Conservation (phyloP, 2,329 filamentous ascomycete species). For the Penicillium griseofulvum region DNA sequence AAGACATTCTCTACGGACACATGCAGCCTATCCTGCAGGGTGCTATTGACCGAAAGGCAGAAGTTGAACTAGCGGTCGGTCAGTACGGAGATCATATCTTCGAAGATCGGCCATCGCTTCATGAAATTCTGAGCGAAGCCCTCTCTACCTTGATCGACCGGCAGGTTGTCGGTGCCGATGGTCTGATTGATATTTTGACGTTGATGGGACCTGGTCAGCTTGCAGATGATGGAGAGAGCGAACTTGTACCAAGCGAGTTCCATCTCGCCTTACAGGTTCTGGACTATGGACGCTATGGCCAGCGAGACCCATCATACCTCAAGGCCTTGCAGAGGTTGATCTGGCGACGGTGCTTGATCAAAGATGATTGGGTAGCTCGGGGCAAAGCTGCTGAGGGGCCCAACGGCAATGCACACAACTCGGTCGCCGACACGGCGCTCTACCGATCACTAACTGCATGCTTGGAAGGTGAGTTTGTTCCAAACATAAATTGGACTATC, state of each 20-base stretch:
- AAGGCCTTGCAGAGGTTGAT: conserved; percentile 49
- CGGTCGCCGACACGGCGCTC: conserved; percentile 64
- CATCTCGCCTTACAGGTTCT: conserved; percentile 65
- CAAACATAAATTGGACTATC: neutral
- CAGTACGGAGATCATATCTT: conserved; percentile 56
- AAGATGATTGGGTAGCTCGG: conserved; percentile 78
- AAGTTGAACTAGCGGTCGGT: conserved; percentile 71
- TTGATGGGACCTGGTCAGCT: conserved; percentile 61
- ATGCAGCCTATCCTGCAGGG: conserved; percentile 65
- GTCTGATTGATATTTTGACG: conserved; percentile 66
- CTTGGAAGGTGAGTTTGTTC: conserved; percentile 48
- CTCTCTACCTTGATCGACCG: conserved; percentile 70
- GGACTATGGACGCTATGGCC: conserved; percentile 55
- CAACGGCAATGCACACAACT: conserved; percentile 64
- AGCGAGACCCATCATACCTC: conserved; percentile 44
- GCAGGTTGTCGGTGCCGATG: conserved; percentile 59
- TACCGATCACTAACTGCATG: conserved; percentile 66
- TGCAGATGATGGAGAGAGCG: conserved; percentile 47
- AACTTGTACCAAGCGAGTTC: conserved; percentile 62
- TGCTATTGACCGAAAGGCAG: conserved; percentile 77
- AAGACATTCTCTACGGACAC: conserved; percentile 72
- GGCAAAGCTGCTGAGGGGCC: conserved; percentile 74
- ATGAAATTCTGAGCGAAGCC: conserved; percentile 67
- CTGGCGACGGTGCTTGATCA: conserved; percentile 82
- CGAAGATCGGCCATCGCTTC: conserved; percentile 64